Evolutionary conservation across 257 asterid species (phyloP).

Genomic region (Cruciata laevipes): DNA sequence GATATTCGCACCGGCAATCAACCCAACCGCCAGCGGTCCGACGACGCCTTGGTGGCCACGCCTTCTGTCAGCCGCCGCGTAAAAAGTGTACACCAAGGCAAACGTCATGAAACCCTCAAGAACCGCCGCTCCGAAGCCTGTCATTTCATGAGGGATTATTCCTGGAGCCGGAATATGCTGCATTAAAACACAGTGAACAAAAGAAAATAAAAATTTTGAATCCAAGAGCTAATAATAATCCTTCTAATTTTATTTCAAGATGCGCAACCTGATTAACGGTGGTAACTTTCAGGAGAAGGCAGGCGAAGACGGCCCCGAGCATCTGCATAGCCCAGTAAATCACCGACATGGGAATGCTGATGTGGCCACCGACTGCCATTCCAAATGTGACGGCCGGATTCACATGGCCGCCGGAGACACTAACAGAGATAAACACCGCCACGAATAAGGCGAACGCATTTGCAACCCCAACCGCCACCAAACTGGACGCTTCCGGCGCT

Average conservation of each 20-base stretch:
- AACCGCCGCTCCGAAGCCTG: slow-evolving; percentile 76
- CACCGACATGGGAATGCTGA: slow-evolving; percentile 49
- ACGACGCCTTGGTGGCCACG: slow-evolving; percentile 41
- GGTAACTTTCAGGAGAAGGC: slow-evolving; percentile 43
- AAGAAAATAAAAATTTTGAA: too few relatives aligned
- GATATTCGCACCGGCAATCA: slow-evolving; percentile 63
- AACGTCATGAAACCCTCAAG: slow-evolving; percentile 77
- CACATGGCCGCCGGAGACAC: slow-evolving; percentile 79
- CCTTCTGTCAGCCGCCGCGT: slow-evolving; percentile 52
- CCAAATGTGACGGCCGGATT: slow-evolving; percentile 89
- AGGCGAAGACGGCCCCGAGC: slow-evolving; percentile 63
- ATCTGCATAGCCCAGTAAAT: slow-evolving; percentile 62
- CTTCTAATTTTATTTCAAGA: background rate
- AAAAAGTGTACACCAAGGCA: slow-evolving; percentile 59
- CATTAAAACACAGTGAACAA: background rate
- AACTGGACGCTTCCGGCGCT: slow-evolving; percentile 34
- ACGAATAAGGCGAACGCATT: slow-evolving; percentile 53
- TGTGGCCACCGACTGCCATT: slow-evolving; percentile 71
- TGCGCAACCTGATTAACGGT: slow-evolving; percentile 44
- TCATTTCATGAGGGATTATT: slow-evolving; percentile 66
- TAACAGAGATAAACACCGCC: slow-evolving; percentile 51
- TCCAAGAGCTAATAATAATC: too few relatives aligned
- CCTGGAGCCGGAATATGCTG: slow-evolving; percentile 47
- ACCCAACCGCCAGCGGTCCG: slow-evolving; percentile 68
- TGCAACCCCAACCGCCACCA: slow-evolving; percentile 47